These are phyloP conservation scores for Fusarium papillatum DNA, from an alignment of 2,329 filamentous ascomycete species.

Conservation along the genomic window DNA sequence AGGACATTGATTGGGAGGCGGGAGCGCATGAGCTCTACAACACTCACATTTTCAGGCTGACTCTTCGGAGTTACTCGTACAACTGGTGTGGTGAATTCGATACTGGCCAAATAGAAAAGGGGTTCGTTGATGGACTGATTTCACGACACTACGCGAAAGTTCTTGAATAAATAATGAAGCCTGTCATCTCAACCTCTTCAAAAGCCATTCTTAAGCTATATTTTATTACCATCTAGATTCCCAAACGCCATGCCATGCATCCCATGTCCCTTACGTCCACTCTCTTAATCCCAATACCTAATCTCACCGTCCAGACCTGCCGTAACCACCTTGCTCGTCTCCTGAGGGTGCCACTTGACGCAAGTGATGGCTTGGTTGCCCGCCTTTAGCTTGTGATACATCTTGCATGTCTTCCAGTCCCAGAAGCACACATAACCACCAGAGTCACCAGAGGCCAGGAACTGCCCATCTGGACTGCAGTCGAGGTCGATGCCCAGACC, in stretches of 20 bases:
- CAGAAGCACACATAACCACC: constrained; percentile 95
- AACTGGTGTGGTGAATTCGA: no score
- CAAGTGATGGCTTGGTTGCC: constrained; percentile 87
- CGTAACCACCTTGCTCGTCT: constrained; percentile 93
- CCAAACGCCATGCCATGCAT: constrained; percentile 44
- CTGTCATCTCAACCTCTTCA: not conserved
- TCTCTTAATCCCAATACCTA: constrained; percentile 87
- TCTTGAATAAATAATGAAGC: not conserved
- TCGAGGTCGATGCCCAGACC: constrained; percentile 93
- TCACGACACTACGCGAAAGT: constrained; percentile 10
- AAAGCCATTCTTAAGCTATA: constrained; percentile 5
- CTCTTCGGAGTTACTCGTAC: not conserved
- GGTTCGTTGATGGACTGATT: constrained; percentile 25
- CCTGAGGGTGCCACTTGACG: constrained; percentile 96
- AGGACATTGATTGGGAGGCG: constrained; percentile 56
- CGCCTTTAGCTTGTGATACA: constrained; percentile 96
- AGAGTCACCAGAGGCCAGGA: constrained; percentile 88
- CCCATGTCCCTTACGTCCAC: constrained; percentile 13
- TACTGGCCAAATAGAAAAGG: not conserved
- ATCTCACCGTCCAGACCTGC: constrained; percentile 92
- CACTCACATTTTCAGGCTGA: not conserved
- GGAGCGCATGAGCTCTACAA: constrained; percentile 33
- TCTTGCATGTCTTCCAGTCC: constrained; percentile 99
- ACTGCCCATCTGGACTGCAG: constrained; percentile 92
- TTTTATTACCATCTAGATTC: constrained; percentile 22